Conservation (phyloP, 73 alveolate genomes). For the Paramecium primaurelia region DNA sequence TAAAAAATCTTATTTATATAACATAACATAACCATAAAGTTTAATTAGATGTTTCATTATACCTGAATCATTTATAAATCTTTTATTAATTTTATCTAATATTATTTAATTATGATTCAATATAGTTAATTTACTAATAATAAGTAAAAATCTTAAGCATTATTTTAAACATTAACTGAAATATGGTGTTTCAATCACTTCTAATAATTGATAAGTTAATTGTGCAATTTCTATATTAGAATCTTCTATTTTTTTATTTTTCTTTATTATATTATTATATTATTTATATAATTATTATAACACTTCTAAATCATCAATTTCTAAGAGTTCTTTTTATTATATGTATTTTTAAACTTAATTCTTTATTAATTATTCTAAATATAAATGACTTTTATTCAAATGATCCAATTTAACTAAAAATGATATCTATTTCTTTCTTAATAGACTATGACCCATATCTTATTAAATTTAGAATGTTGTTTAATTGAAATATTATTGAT, state of each 20-base stretch:
- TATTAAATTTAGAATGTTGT: background rate
- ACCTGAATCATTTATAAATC: background rate
- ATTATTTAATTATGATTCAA: background rate
- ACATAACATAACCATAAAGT: background rate
- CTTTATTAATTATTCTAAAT: background rate
- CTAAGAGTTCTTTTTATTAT: background rate
- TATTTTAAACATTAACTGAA: background rate
- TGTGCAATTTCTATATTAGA: background rate
- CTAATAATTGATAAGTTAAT: background rate
- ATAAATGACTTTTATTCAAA: background rate
- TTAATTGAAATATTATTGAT: background rate
- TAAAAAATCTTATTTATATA: background rate
- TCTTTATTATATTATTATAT: background rate
- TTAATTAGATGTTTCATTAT: background rate
- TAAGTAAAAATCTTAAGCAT: background rate
- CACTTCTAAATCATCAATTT: background rate
- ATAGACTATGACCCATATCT: background rate
- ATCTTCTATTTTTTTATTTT: background rate
- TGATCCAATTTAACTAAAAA: background rate
- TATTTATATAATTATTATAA: background rate
- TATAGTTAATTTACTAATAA: background rate
- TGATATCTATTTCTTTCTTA: background rate
- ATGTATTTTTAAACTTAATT: background rate
- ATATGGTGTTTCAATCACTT: background rate
- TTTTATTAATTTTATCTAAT: background rate